Evolutionary conservation across 495 filamentous ascomycete genomes (phyloP), one percentile per base, ranked within the genome.

Genomic region (Xylaria grammica): DNA sequence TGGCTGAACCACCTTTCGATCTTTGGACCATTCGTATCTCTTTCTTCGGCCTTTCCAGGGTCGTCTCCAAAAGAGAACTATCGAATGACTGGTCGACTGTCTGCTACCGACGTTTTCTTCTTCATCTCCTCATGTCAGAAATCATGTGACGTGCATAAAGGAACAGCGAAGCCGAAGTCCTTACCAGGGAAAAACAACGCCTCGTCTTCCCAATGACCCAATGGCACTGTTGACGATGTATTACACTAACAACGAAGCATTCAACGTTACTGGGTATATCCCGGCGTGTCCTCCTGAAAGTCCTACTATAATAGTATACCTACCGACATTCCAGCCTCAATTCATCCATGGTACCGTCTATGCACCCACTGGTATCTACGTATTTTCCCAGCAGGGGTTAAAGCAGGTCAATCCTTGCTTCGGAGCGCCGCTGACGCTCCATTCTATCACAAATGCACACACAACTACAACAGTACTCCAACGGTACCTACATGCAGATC

Each of bases 131-230:
- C 22, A 42, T 24, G 38, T 30, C 24, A 24, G 54, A 40, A 20
- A 59, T 32, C 56, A 34, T 48, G 56, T 59, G 42, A 59, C 42
- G 29, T 24, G 56, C 56, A 59, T 48, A 19, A 48, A 59, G 38
- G n/a, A 17, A 48, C 29, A 46, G 19, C 36, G 56, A 42, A 42
- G 15, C 8, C 40, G n/a, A 56, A 56, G 1, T 19, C 26, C 20
- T 38, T 38, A 8, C 29, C 24, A 8, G 10, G n/a, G n/a, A n/a
- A n/a, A n/a, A n/a, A n/a, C n/a, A n/a, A n/a, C n/a, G n/a, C n/a
- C n/a, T n/a, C n/a, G n/a, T n/a, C n/a, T n/a, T n/a, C n/a, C n/a
- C n/a, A n/a, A n/a, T n/a, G n/a, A n/a, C n/a, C n/a, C n/a, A n/a
- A n/a, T n/a, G n/a, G 11, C 32, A 15, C 15, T 42, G n/a, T 4